Conservation (phyloP, 805 yeast genomes). For the Barnettozyma salicaria region DNA sequence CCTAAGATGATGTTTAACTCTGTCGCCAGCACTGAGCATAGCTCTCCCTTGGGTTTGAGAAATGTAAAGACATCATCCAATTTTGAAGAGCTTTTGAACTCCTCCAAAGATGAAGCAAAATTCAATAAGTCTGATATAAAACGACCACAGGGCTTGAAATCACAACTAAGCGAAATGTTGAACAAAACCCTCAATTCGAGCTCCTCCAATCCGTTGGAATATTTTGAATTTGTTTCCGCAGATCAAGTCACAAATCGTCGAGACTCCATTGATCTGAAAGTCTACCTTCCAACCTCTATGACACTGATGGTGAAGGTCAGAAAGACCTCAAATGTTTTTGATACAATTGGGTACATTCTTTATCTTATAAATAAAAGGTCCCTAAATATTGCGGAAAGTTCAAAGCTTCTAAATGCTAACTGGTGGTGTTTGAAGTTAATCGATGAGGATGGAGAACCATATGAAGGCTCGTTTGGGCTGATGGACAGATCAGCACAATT, state of each 20-base stretch:
- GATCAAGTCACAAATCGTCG: conserved; percentile 20
- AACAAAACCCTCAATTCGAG: conserved; percentile 27
- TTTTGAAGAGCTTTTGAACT: conserved; percentile 3
- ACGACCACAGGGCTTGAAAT: conserved; percentile 10
- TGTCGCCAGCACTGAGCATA: not conserved
- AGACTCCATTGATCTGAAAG: conserved; percentile 23
- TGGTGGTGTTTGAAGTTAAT: conserved; percentile 73
- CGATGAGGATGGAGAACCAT: conserved; percentile 91
- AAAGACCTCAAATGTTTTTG: conserved; percentile 40
- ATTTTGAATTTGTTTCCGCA: conserved; percentile 34
- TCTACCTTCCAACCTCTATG: conserved; percentile 23
- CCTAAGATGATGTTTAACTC: conserved; percentile 4
- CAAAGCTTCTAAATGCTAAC: conserved; percentile 43
- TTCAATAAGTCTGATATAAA: conserved; percentile 11
- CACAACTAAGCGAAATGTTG: conserved; percentile 40
- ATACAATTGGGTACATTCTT: conserved; percentile 51
- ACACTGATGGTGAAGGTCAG: conserved; percentile 26
- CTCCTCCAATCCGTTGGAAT: conserved; percentile 37
- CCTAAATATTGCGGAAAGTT: conserved; percentile 8
- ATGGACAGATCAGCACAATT: conserved; percentile 63
- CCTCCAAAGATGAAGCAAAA: not conserved
- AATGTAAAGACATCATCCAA: not conserved
- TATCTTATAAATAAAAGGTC: conserved; percentile 15
- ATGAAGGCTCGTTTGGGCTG: conserved; percentile 86
- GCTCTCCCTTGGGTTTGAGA: not conserved